Evolutionary conservation across 2,329 filamentous ascomycete genomes (phyloP).

Genomic region (Lasiodiplodia hormozganensis): DNA sequence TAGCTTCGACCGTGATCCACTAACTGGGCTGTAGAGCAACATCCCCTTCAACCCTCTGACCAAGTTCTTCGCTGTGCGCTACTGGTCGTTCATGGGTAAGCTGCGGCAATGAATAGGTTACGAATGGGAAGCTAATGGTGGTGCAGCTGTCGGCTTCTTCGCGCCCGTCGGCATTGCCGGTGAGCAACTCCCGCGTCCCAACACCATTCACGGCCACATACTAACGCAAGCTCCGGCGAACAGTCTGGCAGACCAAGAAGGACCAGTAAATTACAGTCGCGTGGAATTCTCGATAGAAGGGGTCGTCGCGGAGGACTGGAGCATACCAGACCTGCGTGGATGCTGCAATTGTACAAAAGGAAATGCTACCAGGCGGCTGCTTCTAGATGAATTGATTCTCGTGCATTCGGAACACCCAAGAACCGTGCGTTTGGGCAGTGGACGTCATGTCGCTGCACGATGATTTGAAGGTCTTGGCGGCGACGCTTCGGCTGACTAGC

Average conservation of each 20-base stretch:
- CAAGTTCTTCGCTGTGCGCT: constrained; percentile 82
- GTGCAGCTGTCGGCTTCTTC: constrained; percentile 27
- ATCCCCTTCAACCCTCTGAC: constrained; percentile 96
- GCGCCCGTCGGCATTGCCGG: constrained; percentile 63
- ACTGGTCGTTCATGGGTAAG: constrained; percentile 80
- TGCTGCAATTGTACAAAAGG: constrained; percentile 23
- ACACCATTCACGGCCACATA: neutral
- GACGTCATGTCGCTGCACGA: neutral
- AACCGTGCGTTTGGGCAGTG: neutral
- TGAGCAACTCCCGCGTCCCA: constrained; percentile 52
- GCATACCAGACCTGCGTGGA: constrained; percentile 2
- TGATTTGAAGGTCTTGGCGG: constrained; percentile 20
- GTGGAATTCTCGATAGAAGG: neutral
- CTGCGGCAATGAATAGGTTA: constrained; percentile 17
- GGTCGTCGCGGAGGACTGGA: constrained; percentile 14
- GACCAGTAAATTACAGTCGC: constrained; percentile 47
- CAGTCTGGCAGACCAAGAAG: constrained; percentile 74
- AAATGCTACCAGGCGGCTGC: constrained; percentile 10
- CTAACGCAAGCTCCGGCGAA: constrained; percentile 23
- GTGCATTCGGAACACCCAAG: constrained; percentile 16
- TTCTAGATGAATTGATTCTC: constrained; percentile 26
- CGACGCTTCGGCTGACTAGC: constrained; percentile 30
- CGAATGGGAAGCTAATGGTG: constrained; percentile 27
- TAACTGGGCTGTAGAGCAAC: constrained; percentile 79
- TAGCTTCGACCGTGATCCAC: neutral